Base-by-base conservation (phyloP, 1,284 basidiomycete species). In the Porogramme epimiltina region DNA sequence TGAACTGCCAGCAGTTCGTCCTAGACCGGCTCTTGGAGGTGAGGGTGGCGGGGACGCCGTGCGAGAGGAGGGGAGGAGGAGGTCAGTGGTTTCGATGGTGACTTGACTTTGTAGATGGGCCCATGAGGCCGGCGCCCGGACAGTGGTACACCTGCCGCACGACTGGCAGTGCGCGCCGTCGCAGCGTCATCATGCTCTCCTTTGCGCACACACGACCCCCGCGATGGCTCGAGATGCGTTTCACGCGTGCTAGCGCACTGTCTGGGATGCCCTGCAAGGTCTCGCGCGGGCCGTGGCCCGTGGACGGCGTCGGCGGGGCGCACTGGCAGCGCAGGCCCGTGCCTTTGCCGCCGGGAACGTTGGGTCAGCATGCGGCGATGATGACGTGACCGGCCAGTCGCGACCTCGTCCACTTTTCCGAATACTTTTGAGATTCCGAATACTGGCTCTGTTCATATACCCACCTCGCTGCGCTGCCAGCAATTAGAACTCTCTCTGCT, bases 1-100 rank as follows among this genome's bases (percentile, higher is more conserved):
- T 55, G 52, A 59, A 56, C 58, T 59, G 58, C 58, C 58, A 56
- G 58, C 57, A 59, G 57, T 55, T 56, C 54, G 57, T 56, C 57
- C 57, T 45, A 36, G 54, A 42, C 45, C 52, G 26, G 47, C 49
- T 55, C 54, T 47, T 42, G 54, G 19, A 20, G 36, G 43, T n/a
- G 44, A 41, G 42, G 36, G 46, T 34, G 13, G 36, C 18, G 47
- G 34, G 33, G 23, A 15, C 22, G 51, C 19, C 48, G 50, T 25
- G 43, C 22, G 19, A 9, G 31, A 38, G 46, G 49, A 45, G 34
- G 25, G 44, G 25, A 25, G 22, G 31, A 42, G 33, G 45, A 36
- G 47, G 39, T 42, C 18, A 15, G 19, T 44, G 38, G 57, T 59
- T 54, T 44, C 54, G 57, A 59, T 59, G 57, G 57, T 46, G 55